Evolutionary conservation across 177 flowering plant species (phyloP).

Genomic region (Vitis hybrid): DNA sequence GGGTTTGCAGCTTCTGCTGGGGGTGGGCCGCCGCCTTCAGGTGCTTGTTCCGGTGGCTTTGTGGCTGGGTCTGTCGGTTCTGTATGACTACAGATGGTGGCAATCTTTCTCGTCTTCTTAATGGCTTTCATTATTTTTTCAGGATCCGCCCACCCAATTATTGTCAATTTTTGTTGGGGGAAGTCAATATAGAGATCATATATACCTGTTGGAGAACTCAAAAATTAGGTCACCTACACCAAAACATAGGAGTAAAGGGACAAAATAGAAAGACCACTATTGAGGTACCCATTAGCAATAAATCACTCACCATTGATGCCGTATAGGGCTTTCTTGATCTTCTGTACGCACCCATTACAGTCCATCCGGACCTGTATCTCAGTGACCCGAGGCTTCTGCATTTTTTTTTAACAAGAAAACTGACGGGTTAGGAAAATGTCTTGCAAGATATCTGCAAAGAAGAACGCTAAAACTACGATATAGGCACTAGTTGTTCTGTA

Average conservation of each 20-base stretch:
- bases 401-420: constrained; percentile 1
- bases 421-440: background rate
- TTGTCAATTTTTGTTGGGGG: constrained; percentile 78
- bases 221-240: background rate
- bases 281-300: background rate
- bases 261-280: background rate
- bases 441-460: no score
- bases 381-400: constrained; percentile 77
- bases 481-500: background rate
- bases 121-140: constrained; percentile 75
- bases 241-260: background rate
- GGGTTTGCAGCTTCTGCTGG: constrained; percentile 36
- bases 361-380: constrained; percentile 92
- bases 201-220: constrained; percentile 53
- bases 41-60: constrained; percentile 42
- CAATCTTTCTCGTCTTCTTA: constrained; percentile 71
- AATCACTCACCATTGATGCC: constrained; percentile 62
- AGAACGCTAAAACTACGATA: background rate
- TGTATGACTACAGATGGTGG: constrained; percentile 63
- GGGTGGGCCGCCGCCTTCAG: constrained; percentile 33
- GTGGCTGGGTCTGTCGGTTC: constrained; percentile 39
- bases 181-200: constrained; percentile 63
- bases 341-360: constrained; percentile 95
- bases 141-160: constrained; percentile 90
- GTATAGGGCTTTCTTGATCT: constrained; percentile 85